Evolutionary conservation across 495 filamentous ascomycete species (phyloP).

Genomic region (Neurospora sp.): DNA sequence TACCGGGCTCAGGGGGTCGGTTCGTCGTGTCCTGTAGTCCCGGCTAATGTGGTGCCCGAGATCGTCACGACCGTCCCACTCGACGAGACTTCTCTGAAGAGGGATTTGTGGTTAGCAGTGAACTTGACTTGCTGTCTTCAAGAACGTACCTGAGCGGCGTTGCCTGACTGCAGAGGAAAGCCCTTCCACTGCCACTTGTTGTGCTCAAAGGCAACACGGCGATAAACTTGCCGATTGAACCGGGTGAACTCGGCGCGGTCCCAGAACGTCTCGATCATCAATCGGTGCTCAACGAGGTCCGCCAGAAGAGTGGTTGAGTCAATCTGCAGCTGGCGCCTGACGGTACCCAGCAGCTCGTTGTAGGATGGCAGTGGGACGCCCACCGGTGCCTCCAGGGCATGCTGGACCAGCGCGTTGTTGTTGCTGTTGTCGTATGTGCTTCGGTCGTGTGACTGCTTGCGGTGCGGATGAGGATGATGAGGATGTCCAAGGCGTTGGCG

Average conservation of each 20-base stretch:
- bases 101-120: neutral
- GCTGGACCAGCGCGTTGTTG: neutral
- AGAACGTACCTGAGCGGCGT: neutral
- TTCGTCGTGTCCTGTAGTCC: too few relatives aligned
- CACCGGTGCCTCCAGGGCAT: neutral
- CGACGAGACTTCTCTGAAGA: neutral
- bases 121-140: neutral
- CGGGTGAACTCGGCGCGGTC: neutral
- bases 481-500: too few relatives aligned
- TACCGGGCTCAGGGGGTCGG: too few relatives aligned
- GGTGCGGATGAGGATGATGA: neutral
- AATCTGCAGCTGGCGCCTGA: neutral
- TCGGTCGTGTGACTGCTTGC: neutral
- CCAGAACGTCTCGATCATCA: neutral
- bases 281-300: neutral
- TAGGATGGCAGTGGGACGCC: neutral
- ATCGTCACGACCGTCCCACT: neutral
- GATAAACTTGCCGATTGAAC: neutral
- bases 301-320: neutral
- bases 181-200: neutral
- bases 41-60: too few relatives aligned
- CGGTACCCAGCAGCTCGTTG: neutral
- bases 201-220: neutral
- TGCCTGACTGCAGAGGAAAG: neutral
- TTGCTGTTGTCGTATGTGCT: too few relatives aligned